Evolutionary conservation across 2,329 filamentous ascomycete genomes (phyloP).

Genomic region (Epichloe typhina): DNA sequence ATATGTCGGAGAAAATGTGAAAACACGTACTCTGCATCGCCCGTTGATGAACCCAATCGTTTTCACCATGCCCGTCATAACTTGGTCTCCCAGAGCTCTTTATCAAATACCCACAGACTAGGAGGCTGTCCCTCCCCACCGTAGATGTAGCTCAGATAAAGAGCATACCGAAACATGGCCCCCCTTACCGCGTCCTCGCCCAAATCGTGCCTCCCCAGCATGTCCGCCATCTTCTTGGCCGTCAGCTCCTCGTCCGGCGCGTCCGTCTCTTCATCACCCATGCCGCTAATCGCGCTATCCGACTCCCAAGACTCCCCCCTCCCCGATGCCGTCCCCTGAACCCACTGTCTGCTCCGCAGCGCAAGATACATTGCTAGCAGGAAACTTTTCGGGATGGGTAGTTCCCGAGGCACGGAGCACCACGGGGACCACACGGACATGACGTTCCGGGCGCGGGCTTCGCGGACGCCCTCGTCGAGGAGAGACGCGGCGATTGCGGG

Average conservation of each 20-base stretch:
- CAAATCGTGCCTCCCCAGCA: constrained; percentile 12
- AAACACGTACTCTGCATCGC: too few relatives aligned
- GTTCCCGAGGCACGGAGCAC: constrained; percentile 17
- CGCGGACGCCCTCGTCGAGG: constrained; percentile 13
- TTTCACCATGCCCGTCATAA: neutral
- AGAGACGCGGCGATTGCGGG: constrained; percentile 10
- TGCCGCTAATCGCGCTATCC: constrained; percentile 6
- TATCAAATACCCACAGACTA: constrained; percentile 19
- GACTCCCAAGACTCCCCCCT: neutral
- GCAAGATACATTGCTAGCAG: constrained; percentile 18
- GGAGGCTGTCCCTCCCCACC: constrained; percentile 13
- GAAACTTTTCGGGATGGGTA: constrained; percentile 19
- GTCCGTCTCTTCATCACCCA: constrained; percentile 3
- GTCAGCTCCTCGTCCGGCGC: constrained; percentile 8
- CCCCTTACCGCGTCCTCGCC: constrained; percentile 13
- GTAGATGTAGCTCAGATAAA: constrained; percentile 22
- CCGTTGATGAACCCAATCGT: too few relatives aligned
- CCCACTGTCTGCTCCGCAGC: constrained; percentile 15
- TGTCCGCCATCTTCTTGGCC: constrained; percentile 5
- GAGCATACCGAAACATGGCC: constrained; percentile 21
- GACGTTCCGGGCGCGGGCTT: constrained; percentile 12
- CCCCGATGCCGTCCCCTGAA: neutral
- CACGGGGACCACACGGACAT: constrained; percentile 22
- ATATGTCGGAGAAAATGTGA: too few relatives aligned
- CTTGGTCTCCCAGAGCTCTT: constrained; percentile 8